Evolutionary conservation across 192 early-diverging fungal species (phyloP), one percentile per base, ranked within the genome.

Genomic region (Umbelopsis sp.): DNA sequence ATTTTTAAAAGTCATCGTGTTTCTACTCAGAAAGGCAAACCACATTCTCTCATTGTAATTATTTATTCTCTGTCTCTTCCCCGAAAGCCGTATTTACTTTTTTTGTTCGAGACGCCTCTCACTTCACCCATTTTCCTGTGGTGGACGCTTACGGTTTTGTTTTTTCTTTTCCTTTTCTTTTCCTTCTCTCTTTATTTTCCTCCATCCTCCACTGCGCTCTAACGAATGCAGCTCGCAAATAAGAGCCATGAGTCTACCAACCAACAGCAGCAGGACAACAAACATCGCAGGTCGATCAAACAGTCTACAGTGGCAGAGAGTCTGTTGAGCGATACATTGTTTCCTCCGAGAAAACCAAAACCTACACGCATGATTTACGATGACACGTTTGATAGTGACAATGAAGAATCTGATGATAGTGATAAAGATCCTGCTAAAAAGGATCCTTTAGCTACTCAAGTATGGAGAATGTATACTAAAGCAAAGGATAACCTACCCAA

Each of bases 401-500:
- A 54, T 38, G 76, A 77, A 26, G 45, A 52, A 17, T 69, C 77
- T 49, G 82, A 83, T 21, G 79, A 80, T 25, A 76, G 73, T 1
- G 70, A 70, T 24, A 80, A 80, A 38, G 77, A 81, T 32, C 53
- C 76, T 25, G 31, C n/a, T 21, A 83, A 84, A 71, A 76, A 85
- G 38, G 85, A 88, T 66, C 82, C 82, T 21, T 69, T 86, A 26
- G 77, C 81, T 16, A 85, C 83, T 59, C 80, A 92, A 54, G 75
- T 90, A 7, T 96, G 94, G 94, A 81, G 84, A 38, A 78, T 96
- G 68, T 93, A 85, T 62, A 89, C 91, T 10, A 93, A 93, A 78
- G 91, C 91, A 36, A 94, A 93, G 76, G 87, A 90, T 44, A 86
- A 87, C 8, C 72, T 96, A 32, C 91, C 91, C 16, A 86, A 93